Conservation (phyloP, 192 early-diverging fungal genomes). For the Backusella psychrophila region DNA sequence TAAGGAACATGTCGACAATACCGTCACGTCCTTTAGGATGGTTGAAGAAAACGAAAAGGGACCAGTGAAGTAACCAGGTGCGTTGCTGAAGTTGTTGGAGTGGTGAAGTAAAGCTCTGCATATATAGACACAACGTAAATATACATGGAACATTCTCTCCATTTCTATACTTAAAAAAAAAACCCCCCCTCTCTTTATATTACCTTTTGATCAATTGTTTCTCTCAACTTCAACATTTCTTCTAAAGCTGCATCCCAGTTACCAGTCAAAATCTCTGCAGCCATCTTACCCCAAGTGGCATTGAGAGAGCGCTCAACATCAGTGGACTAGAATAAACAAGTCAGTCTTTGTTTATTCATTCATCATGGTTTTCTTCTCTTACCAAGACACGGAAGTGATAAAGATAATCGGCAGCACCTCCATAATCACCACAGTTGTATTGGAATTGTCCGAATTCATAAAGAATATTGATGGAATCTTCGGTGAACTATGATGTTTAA, state of each 20-base stretch:
- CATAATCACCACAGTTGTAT: slow-evolving; percentile 92
- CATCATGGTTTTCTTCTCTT: not conserved
- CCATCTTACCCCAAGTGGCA: slow-evolving; percentile 97
- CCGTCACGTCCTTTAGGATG: slow-evolving; percentile 95
- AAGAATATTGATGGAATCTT: slow-evolving; percentile 83
- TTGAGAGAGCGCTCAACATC: slow-evolving; percentile 80
- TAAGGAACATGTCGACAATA: slow-evolving; percentile 91
- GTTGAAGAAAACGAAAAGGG: slow-evolving; percentile 98
- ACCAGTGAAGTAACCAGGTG: slow-evolving; percentile 95
- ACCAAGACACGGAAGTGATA: slow-evolving; percentile 95
- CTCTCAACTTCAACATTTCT: slow-evolving; percentile 84
- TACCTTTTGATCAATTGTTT: slow-evolving; percentile 83
- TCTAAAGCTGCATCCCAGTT: slow-evolving; percentile 95
- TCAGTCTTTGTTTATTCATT: not conserved
- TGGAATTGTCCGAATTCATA: slow-evolving; percentile 90
- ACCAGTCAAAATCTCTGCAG: slow-evolving; percentile 87
- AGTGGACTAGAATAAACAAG: slow-evolving; percentile 59
- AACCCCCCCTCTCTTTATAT: not conserved
- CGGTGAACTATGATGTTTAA: slow-evolving; percentile 61
- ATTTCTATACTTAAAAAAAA: too few relatives aligned
- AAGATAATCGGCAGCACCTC: slow-evolving; percentile 87
- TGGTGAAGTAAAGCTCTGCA: slow-evolving; percentile 65
- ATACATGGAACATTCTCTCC: not conserved
- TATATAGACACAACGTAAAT: not conserved
- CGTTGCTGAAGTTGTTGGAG: slow-evolving; percentile 92